These are phyloP conservation scores for Cyclotella distinguenda DNA, from an alignment of 108 stramenopile genomes.

Conservation along the genomic window DNA sequence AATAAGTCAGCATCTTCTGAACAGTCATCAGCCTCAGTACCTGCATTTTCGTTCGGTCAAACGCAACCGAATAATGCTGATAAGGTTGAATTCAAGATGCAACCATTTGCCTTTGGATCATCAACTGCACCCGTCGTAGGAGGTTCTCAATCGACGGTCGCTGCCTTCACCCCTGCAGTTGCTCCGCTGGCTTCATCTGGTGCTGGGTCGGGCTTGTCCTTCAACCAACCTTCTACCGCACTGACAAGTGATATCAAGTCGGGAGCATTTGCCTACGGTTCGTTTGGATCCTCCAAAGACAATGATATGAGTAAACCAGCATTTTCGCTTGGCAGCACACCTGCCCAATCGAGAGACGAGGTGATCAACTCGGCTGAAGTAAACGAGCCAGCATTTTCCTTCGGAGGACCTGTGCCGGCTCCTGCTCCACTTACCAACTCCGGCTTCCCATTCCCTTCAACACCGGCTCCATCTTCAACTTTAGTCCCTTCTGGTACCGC, in stretches of 20 bases:
- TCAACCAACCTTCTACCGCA: not conserved
- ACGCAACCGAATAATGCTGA: no score
- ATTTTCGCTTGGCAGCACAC: constrained; percentile 12
- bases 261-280: constrained; percentile 6
- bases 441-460: not conserved
- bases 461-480: not conserved
- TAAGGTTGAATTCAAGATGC: not conserved
- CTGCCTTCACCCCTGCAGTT: not conserved
- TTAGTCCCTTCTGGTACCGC: not conserved
- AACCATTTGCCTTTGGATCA: constrained; percentile 8
- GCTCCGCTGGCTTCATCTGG: not conserved
- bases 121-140: not conserved
- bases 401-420: not conserved
- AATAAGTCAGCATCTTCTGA: not conserved
- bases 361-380: constrained; percentile 1
- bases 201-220: not conserved
- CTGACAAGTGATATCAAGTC: not conserved
- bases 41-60: constrained; percentile 5
- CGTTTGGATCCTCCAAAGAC: not conserved
- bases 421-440: not conserved
- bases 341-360: constrained; percentile 8
- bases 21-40: not conserved
- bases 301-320: not conserved
- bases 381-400: not conserved
- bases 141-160: not conserved